Evolutionary conservation across 768 basidiomycete species (phyloP), one percentile per base, ranked within the genome.

Genomic region (Fomitopsis pulvina): DNA sequence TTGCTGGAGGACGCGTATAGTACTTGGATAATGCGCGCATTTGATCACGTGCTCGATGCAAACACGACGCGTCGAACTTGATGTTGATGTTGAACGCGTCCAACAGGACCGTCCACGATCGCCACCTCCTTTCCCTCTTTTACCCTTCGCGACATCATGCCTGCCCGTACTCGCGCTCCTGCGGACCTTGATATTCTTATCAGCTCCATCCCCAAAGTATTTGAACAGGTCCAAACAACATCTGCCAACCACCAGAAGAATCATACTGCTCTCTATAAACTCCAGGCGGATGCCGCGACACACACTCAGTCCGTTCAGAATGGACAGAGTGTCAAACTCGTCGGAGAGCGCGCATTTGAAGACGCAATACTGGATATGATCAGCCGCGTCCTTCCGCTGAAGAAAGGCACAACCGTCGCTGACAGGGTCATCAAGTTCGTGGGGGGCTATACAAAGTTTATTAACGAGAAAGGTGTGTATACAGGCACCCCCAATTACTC

Each of bases 231-330:
- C 0, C 90, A 93, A 63, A 69, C 63, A 6, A 80, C 85, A 0
- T 66, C 74, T 12, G 81, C 87, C 8, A 92, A 90, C 63, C 93
- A 97, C 66, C 82, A 85, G 53, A 96, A 96, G 74, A 95, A 96
- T 67, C 71, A 84, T 45, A 83, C 91, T 37, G 80, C 82, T 0
- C 76, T 96, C 2, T 74, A 89, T 71, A 91, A 91, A 64, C 66
- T 94, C 37, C 91, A 94, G 50, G 49, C 67, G 3, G 75, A 85
- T 47, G 84, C 83, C 9, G 80, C 83, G 1, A 58, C 68, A 12
- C 69, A 73, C 56, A 78, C 71, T 2, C 73, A 83, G 52, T 49
- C 70, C 2, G 61, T 77, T n/a, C 68, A 71, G 28, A 72, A 76
- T 45, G 79, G 79, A 8, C 68, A 64, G 40, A 71, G 66, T 47